A percentile compares a stretch with the other conserved stretches of the same genome.
These are phyloP conservation scores for Sindora glabra DNA, from an alignment of 306 rosid genomes.

Conservation along the genomic window DNA sequence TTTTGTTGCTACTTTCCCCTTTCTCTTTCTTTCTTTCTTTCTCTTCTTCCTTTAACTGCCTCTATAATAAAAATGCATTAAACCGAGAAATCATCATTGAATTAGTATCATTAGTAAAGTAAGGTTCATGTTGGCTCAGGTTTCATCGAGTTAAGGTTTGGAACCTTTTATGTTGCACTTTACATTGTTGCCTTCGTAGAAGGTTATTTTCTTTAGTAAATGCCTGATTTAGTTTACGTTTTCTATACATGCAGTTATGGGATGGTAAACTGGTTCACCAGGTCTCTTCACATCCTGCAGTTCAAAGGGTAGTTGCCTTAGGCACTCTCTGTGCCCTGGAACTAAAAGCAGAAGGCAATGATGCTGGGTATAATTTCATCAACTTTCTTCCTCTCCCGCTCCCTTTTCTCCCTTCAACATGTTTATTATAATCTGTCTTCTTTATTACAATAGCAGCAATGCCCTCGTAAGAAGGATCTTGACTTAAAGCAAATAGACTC, in stretches of 20 bases:
- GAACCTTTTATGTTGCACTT: background rate
- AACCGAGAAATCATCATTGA: no score
- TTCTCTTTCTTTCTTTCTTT: no score
- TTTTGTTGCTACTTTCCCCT: background rate
- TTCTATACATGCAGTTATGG: constrained; percentile 75
- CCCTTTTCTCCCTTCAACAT: background rate
- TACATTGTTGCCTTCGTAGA: background rate
- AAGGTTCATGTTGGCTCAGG: background rate
- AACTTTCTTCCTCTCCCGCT: background rate
- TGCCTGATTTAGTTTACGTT: no score
- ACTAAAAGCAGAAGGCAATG: constrained; percentile 65
- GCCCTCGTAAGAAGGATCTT: background rate
- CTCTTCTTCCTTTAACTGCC: no score
- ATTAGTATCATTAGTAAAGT: no score
- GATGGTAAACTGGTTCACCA: constrained; percentile 53
- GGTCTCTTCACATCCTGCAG: constrained; percentile 65
- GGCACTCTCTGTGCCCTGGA: constrained; percentile 91
- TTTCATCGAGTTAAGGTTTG: background rate
- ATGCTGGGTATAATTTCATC: constrained; percentile 57
- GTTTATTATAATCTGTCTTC: background rate
- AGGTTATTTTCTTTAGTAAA: background rate
- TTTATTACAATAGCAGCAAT: background rate
- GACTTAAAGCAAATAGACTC: background rate
- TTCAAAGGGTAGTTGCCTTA: constrained; percentile 67
- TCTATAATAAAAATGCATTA: no score